Percentiles rank a stretch among this genome's conserved stretches.
Conservation (phyloP, 1,139 yeast species). For the Debaryomyces psychrophilus region DNA sequence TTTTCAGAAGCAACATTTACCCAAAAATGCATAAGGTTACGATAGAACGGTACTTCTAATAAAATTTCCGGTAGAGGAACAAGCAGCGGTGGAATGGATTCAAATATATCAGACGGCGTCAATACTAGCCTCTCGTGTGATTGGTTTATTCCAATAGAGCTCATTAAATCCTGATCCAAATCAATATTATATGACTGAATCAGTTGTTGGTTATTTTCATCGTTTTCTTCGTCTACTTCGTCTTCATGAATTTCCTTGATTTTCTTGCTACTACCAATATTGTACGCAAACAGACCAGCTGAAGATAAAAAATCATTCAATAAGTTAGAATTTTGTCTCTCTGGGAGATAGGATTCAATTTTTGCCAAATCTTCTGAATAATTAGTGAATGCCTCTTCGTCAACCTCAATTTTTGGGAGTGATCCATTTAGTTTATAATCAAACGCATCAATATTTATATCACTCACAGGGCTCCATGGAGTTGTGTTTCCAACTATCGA, state of each 20-base stretch:
- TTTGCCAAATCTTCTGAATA: slow-evolving; percentile 28
- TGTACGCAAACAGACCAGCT: not conserved
- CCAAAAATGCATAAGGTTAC: slow-evolving; percentile 66
- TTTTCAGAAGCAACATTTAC: slow-evolving; percentile 61
- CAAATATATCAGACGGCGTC: slow-evolving; percentile 15
- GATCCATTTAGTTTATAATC: not conserved
- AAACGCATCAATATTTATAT: not conserved
- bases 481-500: not conserved
- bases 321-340: slow-evolving; percentile 12
- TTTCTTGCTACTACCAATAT: slow-evolving; percentile 3
- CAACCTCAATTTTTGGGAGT: not conserved
- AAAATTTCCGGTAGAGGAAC: slow-evolving; percentile 62
- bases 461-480: not conserved
- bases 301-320: slow-evolving; percentile 16
- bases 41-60: slow-evolving; percentile 59
- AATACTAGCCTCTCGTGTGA: not conserved
- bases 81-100: slow-evolving; percentile 51
- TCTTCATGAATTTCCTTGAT: slow-evolving; percentile 15
- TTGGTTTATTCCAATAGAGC: not conserved
- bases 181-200: not conserved
- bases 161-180: slow-evolving; percentile 1
- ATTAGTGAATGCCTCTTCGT: slow-evolving; percentile 14
- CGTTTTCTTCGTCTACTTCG: slow-evolving; percentile 14
- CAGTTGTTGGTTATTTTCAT: not conserved
- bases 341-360: slow-evolving; percentile 14